Evolutionary conservation across 331 rosid species (phyloP).

Genomic region (Rosa hybrid): DNA sequence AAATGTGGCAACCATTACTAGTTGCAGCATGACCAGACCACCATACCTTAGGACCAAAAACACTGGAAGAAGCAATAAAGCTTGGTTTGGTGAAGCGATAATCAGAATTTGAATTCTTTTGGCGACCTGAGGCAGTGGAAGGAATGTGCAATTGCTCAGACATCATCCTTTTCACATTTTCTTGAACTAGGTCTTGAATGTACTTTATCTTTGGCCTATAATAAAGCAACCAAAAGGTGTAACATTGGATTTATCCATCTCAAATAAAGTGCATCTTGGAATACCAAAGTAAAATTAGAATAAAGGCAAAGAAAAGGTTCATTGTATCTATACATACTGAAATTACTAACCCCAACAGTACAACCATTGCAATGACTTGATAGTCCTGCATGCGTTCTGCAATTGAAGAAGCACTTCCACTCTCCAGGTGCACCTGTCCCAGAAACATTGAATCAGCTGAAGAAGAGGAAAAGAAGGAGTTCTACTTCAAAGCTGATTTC

Average conservation of each 20-base stretch:
- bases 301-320: slow-evolving; percentile 5
- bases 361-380: slow-evolving; percentile 87
- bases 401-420: slow-evolving; percentile 43
- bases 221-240: slow-evolving; percentile 19
- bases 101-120: slow-evolving; percentile 36
- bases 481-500: background rate
- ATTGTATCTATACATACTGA: slow-evolving; percentile 16
- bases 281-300: background rate
- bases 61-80: slow-evolving; percentile 80
- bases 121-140: slow-evolving; percentile 45
- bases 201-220: slow-evolving; percentile 79
- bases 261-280: background rate
- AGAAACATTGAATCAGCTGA: slow-evolving; percentile 21
- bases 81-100: slow-evolving; percentile 50
- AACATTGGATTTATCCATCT: slow-evolving; percentile 2
- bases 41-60: slow-evolving; percentile 75
- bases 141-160: slow-evolving; percentile 57
- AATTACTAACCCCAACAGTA: slow-evolving; percentile 67
- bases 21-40: background rate
- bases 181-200: slow-evolving; percentile 59
- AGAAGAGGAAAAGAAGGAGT: background rate
- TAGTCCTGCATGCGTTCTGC: slow-evolving; percentile 73
- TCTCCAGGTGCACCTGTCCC: slow-evolving; percentile 66
- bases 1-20: background rate
- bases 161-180: slow-evolving; percentile 64